These are phyloP conservation scores for Citrus glauca DNA, from an alignment of 345 rosid species.

Conservation along the genomic window DNA sequence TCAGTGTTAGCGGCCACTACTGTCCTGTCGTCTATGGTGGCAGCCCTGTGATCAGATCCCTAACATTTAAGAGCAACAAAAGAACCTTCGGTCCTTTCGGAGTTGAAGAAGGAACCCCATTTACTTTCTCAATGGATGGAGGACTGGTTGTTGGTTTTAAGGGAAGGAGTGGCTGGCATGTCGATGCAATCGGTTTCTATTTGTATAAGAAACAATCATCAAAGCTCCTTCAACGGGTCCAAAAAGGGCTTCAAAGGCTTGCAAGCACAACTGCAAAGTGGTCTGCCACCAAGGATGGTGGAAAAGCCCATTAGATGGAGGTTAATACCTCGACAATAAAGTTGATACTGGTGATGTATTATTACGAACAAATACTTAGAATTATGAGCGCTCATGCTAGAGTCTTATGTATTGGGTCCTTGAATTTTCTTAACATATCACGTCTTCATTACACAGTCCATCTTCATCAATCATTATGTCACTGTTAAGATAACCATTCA, in stretches of 20 bases:
- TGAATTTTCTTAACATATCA: too few relatives aligned
- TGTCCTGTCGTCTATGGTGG: slow-evolving; percentile 54
- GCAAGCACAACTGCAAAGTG: slow-evolving; percentile 26
- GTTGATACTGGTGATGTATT: background rate
- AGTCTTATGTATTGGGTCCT: too few relatives aligned
- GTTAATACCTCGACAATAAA: background rate
- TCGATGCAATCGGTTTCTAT: slow-evolving; percentile 64
- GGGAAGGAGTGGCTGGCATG: slow-evolving; percentile 72
- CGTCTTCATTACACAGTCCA: background rate
- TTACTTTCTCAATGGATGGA: slow-evolving; percentile 51
- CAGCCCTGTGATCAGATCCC: slow-evolving; percentile 62
- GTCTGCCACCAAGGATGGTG: background rate
- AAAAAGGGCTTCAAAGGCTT: slow-evolving; percentile 46
- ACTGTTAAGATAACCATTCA: background rate
- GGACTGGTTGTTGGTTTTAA: slow-evolving; percentile 56
- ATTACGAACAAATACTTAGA: background rate
- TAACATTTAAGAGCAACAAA: slow-evolving; percentile 59
- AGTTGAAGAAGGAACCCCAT: slow-evolving; percentile 71
- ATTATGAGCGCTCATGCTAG: background rate
- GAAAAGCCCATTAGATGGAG: background rate
- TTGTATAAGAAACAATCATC: slow-evolving; percentile 40
- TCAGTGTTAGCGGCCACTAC: slow-evolving; percentile 55
- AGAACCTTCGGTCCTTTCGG: slow-evolving; percentile 69
- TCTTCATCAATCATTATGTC: background rate
- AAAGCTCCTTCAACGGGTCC: slow-evolving; percentile 47